Conservation (phyloP, 495 filamentous ascomycete species). For the Hypoxylon crocopeplum region DNA sequence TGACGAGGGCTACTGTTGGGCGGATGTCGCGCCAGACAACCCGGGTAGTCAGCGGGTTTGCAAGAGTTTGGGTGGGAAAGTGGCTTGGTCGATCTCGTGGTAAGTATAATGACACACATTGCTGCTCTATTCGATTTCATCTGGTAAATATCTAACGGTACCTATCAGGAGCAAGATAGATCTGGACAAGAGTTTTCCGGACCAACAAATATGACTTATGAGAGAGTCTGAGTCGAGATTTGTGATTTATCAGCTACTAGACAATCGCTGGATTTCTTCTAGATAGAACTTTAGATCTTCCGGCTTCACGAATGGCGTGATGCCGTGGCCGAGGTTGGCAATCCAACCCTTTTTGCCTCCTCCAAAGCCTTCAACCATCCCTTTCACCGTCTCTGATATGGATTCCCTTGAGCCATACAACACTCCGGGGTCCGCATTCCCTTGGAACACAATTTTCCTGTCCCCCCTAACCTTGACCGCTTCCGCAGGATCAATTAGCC, state of each 20-base stretch:
- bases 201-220: constrained; percentile 14
- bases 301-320: constrained; percentile 92
- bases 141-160: neutral
- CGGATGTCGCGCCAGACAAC: constrained; percentile 52
- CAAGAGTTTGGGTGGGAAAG: constrained; percentile 50
- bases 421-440: constrained; percentile 93
- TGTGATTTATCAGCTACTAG: constrained; percentile 37
- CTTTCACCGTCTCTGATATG: constrained; percentile 79
- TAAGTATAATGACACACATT: constrained; percentile 36
- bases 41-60: constrained; percentile 50
- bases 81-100: constrained; percentile 50
- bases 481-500: constrained; percentile 88
- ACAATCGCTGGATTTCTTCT: constrained; percentile 82
- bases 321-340: constrained; percentile 90
- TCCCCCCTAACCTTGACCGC: constrained; percentile 78
- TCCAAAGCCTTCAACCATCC: constrained; percentile 86
- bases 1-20: constrained; percentile 48
- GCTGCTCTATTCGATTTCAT: constrained; percentile 1
- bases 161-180: constrained; percentile 36
- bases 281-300: constrained; percentile 94
- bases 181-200: constrained; percentile 34
- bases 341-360: constrained; percentile 67
- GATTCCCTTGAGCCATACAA: constrained; percentile 83
- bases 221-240: neutral
- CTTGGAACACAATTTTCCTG: constrained; percentile 79